Evolutionary conservation across 2,329 filamentous ascomycete genomes (phyloP).

Genomic region (Simplicillium sp.): DNA sequence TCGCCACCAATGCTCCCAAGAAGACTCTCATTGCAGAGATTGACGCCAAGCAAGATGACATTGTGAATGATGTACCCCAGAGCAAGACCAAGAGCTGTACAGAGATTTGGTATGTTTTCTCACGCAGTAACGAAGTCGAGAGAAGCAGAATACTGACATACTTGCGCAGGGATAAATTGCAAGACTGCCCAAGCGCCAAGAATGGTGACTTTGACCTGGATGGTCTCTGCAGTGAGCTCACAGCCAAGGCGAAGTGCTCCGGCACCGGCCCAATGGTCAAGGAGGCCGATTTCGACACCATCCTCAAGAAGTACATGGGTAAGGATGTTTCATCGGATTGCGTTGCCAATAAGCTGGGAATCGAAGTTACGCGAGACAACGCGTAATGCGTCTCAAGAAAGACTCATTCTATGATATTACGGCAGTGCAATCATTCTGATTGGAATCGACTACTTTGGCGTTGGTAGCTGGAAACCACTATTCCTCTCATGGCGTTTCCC

Average conservation of each 20-base stretch:
- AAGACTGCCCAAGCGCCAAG: slow-evolving; percentile 78
- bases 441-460: too few relatives aligned
- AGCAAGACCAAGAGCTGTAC: slow-evolving; percentile 68
- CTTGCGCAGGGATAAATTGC: slow-evolving; percentile 69
- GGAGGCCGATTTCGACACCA: slow-evolving; percentile 76
- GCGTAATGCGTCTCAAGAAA: slow-evolving; percentile 1
- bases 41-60: slow-evolving; percentile 61
- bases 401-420: neutral
- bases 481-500: too few relatives aligned
- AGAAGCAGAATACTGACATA: slow-evolving; percentile 27
- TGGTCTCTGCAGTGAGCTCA: slow-evolving; percentile 81
- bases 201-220: slow-evolving; percentile 91
- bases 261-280: slow-evolving; percentile 84
- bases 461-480: too few relatives aligned
- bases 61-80: slow-evolving; percentile 53
- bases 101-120: slow-evolving; percentile 73
- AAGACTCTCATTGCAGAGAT: slow-evolving; percentile 70
- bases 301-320: slow-evolving; percentile 57
- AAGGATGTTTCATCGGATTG: slow-evolving; percentile 24
- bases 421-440: too few relatives aligned
- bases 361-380: slow-evolving; percentile 30
- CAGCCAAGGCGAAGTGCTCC: slow-evolving; percentile 92
- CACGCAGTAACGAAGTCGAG: neutral
- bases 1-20: slow-evolving; percentile 34
- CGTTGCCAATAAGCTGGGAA: slow-evolving; percentile 46